phyloP scores from a whole-genome alignment of 352 stramenopile genomes.

The Pythium phragmiticola region DNA sequence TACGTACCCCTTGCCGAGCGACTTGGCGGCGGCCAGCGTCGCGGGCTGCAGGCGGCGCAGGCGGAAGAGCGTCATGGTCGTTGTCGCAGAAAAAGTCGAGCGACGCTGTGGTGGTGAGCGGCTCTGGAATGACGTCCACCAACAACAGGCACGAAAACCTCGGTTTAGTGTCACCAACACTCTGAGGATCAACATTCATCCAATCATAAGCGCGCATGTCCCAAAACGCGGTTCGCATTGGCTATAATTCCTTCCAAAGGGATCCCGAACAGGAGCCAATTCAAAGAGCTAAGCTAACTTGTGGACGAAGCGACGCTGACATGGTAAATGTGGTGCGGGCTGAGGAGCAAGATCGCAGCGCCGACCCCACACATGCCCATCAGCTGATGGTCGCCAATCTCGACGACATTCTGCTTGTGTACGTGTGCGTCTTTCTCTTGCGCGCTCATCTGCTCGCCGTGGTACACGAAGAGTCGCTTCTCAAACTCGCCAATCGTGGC shows the following conservation, averaged over 20 bases:
- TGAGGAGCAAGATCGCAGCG: constrained; percentile 54
- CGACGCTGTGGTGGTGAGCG: not conserved
- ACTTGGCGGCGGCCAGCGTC: constrained; percentile 29
- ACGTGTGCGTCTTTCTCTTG: constrained; percentile 43
- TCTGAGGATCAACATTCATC: not conserved
- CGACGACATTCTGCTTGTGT: constrained; percentile 65
- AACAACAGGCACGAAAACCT: constrained; percentile 21
- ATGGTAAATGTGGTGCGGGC: constrained; percentile 36
- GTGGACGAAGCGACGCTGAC: constrained; percentile 6
- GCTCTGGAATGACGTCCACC: constrained; percentile 16
- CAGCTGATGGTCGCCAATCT: constrained; percentile 64
- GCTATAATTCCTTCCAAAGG: constrained; percentile 6
- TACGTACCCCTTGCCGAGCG: constrained; percentile 22
- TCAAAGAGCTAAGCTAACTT: constrained; percentile 8
- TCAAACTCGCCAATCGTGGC: constrained; percentile 79
- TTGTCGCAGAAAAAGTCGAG: not conserved
- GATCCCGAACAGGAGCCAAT: not conserved
- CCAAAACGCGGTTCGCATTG: constrained; percentile 1
- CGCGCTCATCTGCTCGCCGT: constrained; percentile 29
- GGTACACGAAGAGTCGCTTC: constrained; percentile 74
- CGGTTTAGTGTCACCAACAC: constrained; percentile 27
- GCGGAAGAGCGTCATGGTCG: constrained; percentile 56
- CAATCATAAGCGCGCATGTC: constrained; percentile 7
- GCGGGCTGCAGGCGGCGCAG: constrained; percentile 65
- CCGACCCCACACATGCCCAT: constrained; percentile 54